Base-by-base conservation (phyloP, 1,139 yeast genomes). In the Kodamaea ohmeri region DNA sequence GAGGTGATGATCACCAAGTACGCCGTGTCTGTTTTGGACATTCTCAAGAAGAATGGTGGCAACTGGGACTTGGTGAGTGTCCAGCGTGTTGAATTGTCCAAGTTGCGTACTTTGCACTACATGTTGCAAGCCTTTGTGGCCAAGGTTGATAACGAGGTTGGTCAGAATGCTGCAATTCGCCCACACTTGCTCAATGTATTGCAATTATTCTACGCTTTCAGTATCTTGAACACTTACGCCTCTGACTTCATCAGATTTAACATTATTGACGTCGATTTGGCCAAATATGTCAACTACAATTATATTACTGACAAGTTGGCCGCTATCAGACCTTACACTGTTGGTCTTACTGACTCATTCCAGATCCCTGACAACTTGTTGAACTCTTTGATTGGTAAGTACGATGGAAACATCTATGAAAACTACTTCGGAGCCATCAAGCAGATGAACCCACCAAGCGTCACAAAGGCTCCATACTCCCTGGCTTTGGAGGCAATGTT, bases 271-370 rank as follows among this genome's bases (percentile, higher is more conserved):
- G 49, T 70, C 7, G 61, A 60, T 16, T 58, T 68, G 32, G 60
- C 66, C 49, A 55, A 62, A 36, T 55, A 55, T 35, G 55, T 67
- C 47, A 60, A 61, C 41, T 53, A 63, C 39, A 50, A 50, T 35
- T 55, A 57, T 41, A 58, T 67, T 44, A 67, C 71, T 37, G 58
- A 53, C 37, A 56, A 66, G 41, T 65, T 68, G 50, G 47, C 47
- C 38, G 65, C 64, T 43, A 49, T 71, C 42, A 67, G 76, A 58
- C 74, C 74, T 31, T 61, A 67, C 45, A 71, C 65, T 31, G 60
- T 71, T 46, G 69, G 72, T 18, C 66, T 61, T 45, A 70, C 76
- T 31, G 76, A 71, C 53, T 59, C 76, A n/a, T 71, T 71, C 72
- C 72, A 69, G 50, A 61, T 58, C 46, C 58, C 72, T 27, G 76